These are phyloP conservation scores for Talaromyces sp. DNA, from an alignment of 2,329 filamentous ascomycete species.

Conservation along the genomic window DNA sequence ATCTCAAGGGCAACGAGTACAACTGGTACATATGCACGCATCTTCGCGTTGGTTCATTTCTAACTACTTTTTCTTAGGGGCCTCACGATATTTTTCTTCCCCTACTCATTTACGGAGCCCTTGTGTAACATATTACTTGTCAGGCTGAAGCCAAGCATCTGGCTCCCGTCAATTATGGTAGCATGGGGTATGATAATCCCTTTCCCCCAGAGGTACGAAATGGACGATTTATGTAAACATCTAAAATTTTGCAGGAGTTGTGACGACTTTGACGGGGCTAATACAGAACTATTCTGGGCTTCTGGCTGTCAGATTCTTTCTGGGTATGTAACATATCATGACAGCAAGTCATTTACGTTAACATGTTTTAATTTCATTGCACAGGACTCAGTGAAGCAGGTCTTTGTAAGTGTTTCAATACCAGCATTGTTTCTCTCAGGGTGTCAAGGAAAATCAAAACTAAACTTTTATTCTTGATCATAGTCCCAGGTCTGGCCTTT, in stretches of 20 bases:
- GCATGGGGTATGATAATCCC: slow-evolving; percentile 44
- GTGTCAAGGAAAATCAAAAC: neutral
- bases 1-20: slow-evolving; percentile 19
- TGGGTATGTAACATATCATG: slow-evolving; percentile 18
- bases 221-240: neutral
- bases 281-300: slow-evolving; percentile 43
- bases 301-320: slow-evolving; percentile 43
- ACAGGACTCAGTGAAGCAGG: neutral
- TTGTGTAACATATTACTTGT: slow-evolving; percentile 24
- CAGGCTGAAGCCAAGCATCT: slow-evolving; percentile 24
- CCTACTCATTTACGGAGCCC: slow-evolving; percentile 18
- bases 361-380: neutral
- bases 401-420: slow-evolving; percentile 18
- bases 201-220: neutral
- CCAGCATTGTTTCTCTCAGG: neutral
- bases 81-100: slow-evolving; percentile 20
- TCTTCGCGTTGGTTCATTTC: neutral
- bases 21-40: slow-evolving; percentile 16
- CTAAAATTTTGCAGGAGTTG: neutral
- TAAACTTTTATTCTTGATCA: neutral
- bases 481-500: slow-evolving; percentile 35
- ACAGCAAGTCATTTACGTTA: neutral
- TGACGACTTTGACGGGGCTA: slow-evolving; percentile 43
- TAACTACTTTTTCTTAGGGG: slow-evolving; percentile 9
- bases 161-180: slow-evolving; percentile 28